Evolutionary conservation across 1,284 basidiomycete species (phyloP).

Genomic region (Fomitopsis palustris): DNA sequence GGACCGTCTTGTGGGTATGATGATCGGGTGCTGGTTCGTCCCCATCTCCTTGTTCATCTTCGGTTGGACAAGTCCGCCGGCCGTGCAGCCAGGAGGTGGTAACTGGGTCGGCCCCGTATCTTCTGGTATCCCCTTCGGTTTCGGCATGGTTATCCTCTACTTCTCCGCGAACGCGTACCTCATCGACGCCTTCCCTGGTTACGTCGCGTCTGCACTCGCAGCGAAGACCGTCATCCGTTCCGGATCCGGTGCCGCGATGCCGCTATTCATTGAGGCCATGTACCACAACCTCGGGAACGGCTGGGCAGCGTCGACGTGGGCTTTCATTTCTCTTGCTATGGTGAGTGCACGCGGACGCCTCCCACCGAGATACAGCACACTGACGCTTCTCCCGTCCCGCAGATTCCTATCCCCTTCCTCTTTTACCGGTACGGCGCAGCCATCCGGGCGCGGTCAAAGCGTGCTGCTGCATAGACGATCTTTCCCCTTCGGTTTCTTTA

Average conservation of each 20-base stretch:
- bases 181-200: conserved; percentile 60
- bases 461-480: conserved; percentile 16
- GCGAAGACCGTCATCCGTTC: conserved; percentile 70
- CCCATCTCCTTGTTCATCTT: conserved; percentile 37
- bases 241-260: conserved; percentile 64
- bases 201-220: conserved; percentile 69
- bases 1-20: conserved; percentile 44
- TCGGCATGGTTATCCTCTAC: conserved; percentile 32
- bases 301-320: conserved; percentile 44
- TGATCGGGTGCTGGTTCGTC: conserved; percentile 49
- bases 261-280: conserved; percentile 56
- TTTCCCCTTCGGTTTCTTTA: neutral
- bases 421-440: conserved; percentile 20
- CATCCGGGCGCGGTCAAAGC: conserved; percentile 21
- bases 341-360: conserved; percentile 27
- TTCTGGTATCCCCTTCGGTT: conserved; percentile 47
- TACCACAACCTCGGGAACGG: conserved; percentile 47
- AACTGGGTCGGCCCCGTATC: conserved; percentile 44
- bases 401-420: conserved; percentile 23
- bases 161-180: conserved; percentile 45
- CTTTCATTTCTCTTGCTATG: conserved; percentile 39
- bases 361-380: conserved; percentile 40
- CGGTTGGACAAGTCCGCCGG: conserved; percentile 33
- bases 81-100: conserved; percentile 28
- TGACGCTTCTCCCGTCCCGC: conserved; percentile 16